Percentiles rank a stretch among this genome's conserved stretches.
phyloP scores from a whole-genome alignment of 108 stramenopile species.

The Aurantiochytrium sp. region DNA sequence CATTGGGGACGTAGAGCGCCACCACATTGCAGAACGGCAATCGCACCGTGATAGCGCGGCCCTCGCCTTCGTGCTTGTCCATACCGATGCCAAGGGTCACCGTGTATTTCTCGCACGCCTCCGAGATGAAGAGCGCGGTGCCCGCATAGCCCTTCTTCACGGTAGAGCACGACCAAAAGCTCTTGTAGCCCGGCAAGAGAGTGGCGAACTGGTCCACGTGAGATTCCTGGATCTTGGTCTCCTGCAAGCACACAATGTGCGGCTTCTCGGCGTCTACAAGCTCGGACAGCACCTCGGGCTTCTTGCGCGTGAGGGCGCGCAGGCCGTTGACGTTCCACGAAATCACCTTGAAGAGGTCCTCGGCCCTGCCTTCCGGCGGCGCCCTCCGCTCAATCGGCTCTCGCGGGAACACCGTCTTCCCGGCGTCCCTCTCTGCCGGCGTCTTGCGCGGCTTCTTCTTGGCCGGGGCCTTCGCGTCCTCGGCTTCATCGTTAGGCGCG shows the following conservation, averaged over 20 bases:
- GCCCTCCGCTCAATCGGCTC: not conserved
- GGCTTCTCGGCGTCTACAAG: constrained; percentile 61
- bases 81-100: constrained; percentile 58
- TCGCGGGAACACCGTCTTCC: not conserved
- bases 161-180: constrained; percentile 75
- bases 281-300: constrained; percentile 59
- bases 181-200: constrained; percentile 72
- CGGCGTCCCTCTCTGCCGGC: not conserved
- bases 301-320: constrained; percentile 69
- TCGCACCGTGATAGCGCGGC: constrained; percentile 79
- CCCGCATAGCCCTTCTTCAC: constrained; percentile 95
- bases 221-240: constrained; percentile 78
- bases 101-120: constrained; percentile 59
- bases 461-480: not conserved
- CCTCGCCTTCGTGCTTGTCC: constrained; percentile 79
- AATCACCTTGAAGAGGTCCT: constrained; percentile 44
- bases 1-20: constrained; percentile 93
- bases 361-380: not conserved
- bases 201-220: constrained; percentile 59
- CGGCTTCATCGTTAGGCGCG: not conserved
- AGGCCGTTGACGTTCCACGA: constrained; percentile 90
- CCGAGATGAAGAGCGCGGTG: constrained; percentile 72
- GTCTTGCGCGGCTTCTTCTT: not conserved
- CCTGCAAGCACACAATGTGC: constrained; percentile 82
- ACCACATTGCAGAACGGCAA: constrained; percentile 77